A percentile compares a stretch with the other conserved stretches of the same genome.
Evolutionary conservation across 2,329 filamentous ascomycete genomes (phyloP).

Genomic region (Phoma sp.): DNA sequence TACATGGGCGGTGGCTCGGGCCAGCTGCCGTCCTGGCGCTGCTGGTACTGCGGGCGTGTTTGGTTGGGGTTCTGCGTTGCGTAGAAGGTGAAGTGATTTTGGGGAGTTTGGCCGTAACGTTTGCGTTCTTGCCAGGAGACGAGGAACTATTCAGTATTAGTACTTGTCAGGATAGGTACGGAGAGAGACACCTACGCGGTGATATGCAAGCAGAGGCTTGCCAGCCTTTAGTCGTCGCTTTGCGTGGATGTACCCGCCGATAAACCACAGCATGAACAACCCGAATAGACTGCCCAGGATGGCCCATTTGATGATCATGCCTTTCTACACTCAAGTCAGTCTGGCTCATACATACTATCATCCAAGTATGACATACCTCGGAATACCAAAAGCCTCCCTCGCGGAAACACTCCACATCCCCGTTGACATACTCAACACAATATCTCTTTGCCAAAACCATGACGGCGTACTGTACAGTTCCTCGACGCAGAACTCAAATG

Average conservation of each 20-base stretch:
- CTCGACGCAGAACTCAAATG: no score
- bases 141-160: slow-evolving; percentile 51
- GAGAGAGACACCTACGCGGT: slow-evolving; percentile 62
- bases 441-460: slow-evolving; percentile 41
- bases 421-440: slow-evolving; percentile 36
- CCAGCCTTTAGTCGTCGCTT: slow-evolving; percentile 71
- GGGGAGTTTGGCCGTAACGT: slow-evolving; percentile 40
- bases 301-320: slow-evolving; percentile 73
- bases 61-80: slow-evolving; percentile 32
- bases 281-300: slow-evolving; percentile 70
- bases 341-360: not conserved
- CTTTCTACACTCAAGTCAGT: slow-evolving; percentile 55
- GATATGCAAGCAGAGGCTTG: slow-evolving; percentile 71
- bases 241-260: slow-evolving; percentile 75
- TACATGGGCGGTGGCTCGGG: slow-evolving; percentile 46
- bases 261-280: slow-evolving; percentile 67
- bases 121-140: slow-evolving; percentile 49
- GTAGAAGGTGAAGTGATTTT: slow-evolving; percentile 52
- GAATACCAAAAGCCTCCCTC: slow-evolving; percentile 46
- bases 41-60: slow-evolving; percentile 27
- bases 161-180: no score
- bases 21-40: slow-evolving; percentile 40
- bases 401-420: slow-evolving; percentile 36
- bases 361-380: slow-evolving; percentile 35
- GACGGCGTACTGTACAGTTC: slow-evolving; percentile 1